A percentile compares a stretch with the other conserved stretches of the same genome.
Conservation (phyloP, 441 rosid genomes). For the Cnidoscolus chayamansa region DNA sequence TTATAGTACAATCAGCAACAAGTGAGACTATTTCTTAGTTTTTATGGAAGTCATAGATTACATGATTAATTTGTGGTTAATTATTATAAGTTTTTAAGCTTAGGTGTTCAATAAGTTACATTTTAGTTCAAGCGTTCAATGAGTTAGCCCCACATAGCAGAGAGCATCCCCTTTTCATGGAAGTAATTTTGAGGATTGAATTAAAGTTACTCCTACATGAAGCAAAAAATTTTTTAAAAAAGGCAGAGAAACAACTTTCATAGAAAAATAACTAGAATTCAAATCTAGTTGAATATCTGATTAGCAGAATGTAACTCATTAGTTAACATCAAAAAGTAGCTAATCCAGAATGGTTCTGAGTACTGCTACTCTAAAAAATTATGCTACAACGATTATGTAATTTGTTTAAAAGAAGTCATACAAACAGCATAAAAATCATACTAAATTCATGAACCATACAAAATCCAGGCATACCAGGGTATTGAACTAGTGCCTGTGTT, state of each 20-base stretch:
- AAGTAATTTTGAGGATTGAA: neutral
- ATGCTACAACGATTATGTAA: neutral
- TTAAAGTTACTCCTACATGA: neutral
- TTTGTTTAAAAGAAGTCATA: neutral
- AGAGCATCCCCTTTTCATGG: too few species aligned
- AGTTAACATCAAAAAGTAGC: neutral
- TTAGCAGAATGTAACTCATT: neutral
- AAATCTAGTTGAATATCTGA: neutral
- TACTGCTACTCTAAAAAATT: neutral
- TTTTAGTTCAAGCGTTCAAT: too few species aligned
- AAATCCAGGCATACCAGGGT: slow-evolving; percentile 56
- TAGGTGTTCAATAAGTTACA: too few species aligned
- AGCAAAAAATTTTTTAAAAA: neutral
- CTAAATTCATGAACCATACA: slow-evolving; percentile 14
- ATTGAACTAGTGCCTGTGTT: slow-evolving; percentile 92
- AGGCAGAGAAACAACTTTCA: neutral
- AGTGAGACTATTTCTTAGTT: too few species aligned
- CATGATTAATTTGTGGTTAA: too few species aligned
- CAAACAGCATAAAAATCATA: neutral
- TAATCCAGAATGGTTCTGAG: neutral
- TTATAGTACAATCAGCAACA: too few species aligned
- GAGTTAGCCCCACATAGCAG: too few species aligned
- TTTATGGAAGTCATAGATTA: too few species aligned
- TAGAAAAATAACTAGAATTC: neutral
- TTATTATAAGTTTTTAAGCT: too few species aligned